Evolutionary conservation across 1,139 yeast genomes (phyloP).

Genomic region (Nakaseomyces bracarensis): DNA sequence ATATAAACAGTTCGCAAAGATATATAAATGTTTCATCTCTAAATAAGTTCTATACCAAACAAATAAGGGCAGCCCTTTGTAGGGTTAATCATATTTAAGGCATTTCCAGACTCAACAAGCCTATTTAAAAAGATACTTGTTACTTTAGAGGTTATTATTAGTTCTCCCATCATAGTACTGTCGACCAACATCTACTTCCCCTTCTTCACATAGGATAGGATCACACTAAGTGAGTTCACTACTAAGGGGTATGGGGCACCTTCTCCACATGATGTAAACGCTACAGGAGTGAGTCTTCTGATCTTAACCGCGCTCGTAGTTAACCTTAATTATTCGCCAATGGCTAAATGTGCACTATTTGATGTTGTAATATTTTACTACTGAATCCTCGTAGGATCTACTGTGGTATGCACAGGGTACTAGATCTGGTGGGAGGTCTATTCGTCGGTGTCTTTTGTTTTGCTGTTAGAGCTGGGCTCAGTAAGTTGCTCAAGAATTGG

Average conservation of each 20-base stretch:
- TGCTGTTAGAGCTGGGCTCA: conserved; percentile 33
- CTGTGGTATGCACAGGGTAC: conserved; percentile 96
- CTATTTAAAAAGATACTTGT: no score
- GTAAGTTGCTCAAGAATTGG: conserved; percentile 16
- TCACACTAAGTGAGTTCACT: conserved; percentile 83
- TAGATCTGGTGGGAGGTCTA: conserved; percentile 65
- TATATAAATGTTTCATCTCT: no score
- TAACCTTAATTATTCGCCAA: not conserved
- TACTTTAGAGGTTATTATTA: no score
- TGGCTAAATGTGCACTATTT: conserved; percentile 11
- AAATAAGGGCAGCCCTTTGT: no score
- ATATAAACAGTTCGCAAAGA: no score
- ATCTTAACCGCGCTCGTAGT: conserved; percentile 15
- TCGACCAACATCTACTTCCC: conserved; percentile 85
- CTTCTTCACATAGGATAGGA: conserved; percentile 84
- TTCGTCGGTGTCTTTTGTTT: conserved; percentile 49
- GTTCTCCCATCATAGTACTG: no score
- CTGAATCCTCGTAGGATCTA: conserved; percentile 67
- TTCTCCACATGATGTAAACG: conserved; percentile 87
- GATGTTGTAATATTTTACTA: conserved; percentile 42
- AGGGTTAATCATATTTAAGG: no score
- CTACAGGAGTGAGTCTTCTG: conserved; percentile 58
- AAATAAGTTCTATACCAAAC: no score
- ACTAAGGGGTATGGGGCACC: conserved; percentile 95
- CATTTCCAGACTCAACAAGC: no score